Base-by-base conservation (phyloP, 768 basidiomycete species). In the Tubosaeta sp. region DNA sequence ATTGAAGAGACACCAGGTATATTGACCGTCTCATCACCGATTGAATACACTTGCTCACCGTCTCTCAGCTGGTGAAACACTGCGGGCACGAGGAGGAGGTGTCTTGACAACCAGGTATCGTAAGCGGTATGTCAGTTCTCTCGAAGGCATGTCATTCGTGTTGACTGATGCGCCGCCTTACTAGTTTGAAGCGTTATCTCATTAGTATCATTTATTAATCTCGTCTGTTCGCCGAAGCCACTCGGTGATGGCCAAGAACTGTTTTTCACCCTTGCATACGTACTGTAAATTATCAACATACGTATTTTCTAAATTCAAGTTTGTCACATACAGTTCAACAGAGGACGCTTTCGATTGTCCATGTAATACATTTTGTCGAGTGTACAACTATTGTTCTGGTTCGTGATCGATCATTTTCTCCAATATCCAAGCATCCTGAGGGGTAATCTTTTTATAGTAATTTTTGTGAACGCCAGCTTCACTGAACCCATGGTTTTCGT, bases 381-480 rank as follows among this genome's bases (percentile, higher is more conserved):
- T 49, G 52, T 45, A 57, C 29, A 55, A 55, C 66, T 66, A 67
- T 57, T 51, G 54, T 46, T 59, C 62, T 50, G 56, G 47, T 41
- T n/a, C 47, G 45, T 58, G 66, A 44, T 70, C 57, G 54, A 85
- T 71, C 46, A 63, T 66, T 65, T 79, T 83, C 71, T 94, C 88
- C 47, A 95, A 76, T 54, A 95, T 75, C 92, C 92, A 95, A 19
- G 92, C 92, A 62, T 86, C 87, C 56, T 80, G 81, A 25, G 92
- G 92, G 27, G 70, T 74, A 52, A 95, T 89, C 68, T 91, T 94
- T 72, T 91, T 92, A 81, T 95, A 95, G 71, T 95, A 95, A 55
- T 82, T 77, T 61, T 85, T 74, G 49, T 86, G 81, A 29, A 86
- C 57, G 19, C 76, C 78, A 19, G 79, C 74, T 68, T 89, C 84